Base-by-base conservation (phyloP, 805 yeast genomes). In the Maudiozyma bulderi region DNA sequence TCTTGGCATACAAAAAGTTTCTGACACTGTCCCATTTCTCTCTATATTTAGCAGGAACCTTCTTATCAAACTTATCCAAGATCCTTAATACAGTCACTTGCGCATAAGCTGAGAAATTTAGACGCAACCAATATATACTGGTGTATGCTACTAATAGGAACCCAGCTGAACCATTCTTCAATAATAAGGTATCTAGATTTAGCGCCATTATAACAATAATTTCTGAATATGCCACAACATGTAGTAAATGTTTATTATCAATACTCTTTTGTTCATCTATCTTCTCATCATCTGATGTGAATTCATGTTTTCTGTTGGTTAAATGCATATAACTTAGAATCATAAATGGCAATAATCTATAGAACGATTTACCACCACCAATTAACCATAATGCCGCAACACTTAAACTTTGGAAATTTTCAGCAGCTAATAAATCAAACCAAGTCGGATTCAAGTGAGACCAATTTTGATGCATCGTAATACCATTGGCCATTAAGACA, bases 381-480 rank as follows among this genome's bases (percentile, higher is more conserved):
- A 82, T 64, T 44, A 78, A 59, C 91, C 91, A 85, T 15, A 79
- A 66, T 3, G 62, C 30, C 0, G 81, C 76, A 48, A 84, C 65
- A 3, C 77, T 52, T 48, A 81, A 67, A 59, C 77, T 78, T 65
- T 87, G 96, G 71, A 84, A 84, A 62, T 86, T 85, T 55, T 80
- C 87, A 28, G 87, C 78, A 8, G 89, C 81, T 48, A 86, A 60
- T 61, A 89, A 69, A 5, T 81, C 78, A 49, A 76, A 75, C 60
- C 80, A 73, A 5, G 81, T 73, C 6, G 95, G 95, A 47, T 75
- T 71, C 31, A 72, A 68, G 15, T 78, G 69, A 28, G 81, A 81
- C 68, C 81, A 82, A 54, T 78, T 79, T 44, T 82, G 82, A 33
- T 74, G 57, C 47, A 79, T 69, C 1, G 86, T 74, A 41, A 81